phyloP scores from a whole-genome alignment of 352 stramenopile genomes.

The Phytophthora pisi region DNA sequence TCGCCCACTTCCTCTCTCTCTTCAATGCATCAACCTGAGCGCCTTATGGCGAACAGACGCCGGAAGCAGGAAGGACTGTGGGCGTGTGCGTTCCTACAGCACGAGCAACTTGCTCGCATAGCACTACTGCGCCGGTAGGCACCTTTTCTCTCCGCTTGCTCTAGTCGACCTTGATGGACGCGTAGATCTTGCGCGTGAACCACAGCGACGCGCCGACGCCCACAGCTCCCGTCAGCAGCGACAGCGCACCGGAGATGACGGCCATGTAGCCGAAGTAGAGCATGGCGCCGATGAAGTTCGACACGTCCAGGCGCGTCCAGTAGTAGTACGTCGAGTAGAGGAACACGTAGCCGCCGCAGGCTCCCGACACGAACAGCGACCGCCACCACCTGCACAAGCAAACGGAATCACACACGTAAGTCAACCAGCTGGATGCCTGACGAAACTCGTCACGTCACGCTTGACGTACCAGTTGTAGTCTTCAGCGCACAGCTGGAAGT shows the following conservation, averaged over 20 bases:
- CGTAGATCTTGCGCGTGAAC: conserved; percentile 99
- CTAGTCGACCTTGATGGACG: conserved; percentile 63
- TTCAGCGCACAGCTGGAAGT: conserved; percentile 99
- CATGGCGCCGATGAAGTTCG: conserved; percentile 91
- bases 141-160: conserved; percentile 13
- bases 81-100: conserved; percentile 18
- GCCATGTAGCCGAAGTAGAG: conserved; percentile 99
- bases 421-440: neutral
- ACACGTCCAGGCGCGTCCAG: conserved; percentile 94
- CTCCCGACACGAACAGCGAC: conserved; percentile 97
- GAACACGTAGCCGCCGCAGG: conserved; percentile 98
- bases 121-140: conserved; percentile 2
- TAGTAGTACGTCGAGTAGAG: conserved; percentile 99
- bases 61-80: conserved; percentile 4
- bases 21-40: conserved; percentile 9
- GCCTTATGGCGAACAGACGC: conserved; percentile 9
- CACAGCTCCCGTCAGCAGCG: conserved; percentile 96
- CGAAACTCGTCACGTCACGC: neutral
- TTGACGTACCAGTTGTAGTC: conserved; percentile 99
- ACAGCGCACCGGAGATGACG: conserved; percentile 97
- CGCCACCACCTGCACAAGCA: conserved; percentile 93
- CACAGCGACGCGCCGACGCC: conserved; percentile 97
- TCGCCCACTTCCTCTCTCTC: neutral
- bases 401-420: conserved; percentile 4
- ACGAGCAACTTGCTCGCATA: conserved; percentile 14